Base-by-base conservation (phyloP, 2,329 filamentous ascomycete genomes). In the Phyllosticta paracitricarpa region DNA sequence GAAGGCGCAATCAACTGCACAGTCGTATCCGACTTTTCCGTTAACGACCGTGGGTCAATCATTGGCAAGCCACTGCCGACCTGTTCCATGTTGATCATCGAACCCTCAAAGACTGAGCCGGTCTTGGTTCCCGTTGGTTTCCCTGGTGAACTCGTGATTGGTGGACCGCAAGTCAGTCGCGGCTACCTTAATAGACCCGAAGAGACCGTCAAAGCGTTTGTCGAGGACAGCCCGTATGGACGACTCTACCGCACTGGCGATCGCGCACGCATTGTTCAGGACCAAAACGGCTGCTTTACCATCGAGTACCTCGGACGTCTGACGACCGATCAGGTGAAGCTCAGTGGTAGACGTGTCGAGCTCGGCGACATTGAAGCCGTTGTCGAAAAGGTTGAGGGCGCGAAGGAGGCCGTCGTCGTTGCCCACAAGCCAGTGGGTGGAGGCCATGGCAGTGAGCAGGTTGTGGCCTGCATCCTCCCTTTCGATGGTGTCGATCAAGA, bases 1-100 rank as follows among this genome's bases (percentile, higher is more conserved):
- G 91, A 95, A 72, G 91, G 88, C 0, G 95, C 90, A 1, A 95
- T 96, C 65, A 91, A 96, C 22, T 95, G 89, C 73, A 91, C 88
- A 0, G 82, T 93, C 8, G 86, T 86, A 63, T 73, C 78, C 9
- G 78, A 81, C 52, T 85, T 93, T 70, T 73, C 76, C 0, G 65
- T 67, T 0, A 73, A 77, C 0, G 84, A 91, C 67, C 75, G 81
- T 19, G 83, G 89, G 55, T 86, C 85, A 63, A 91, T 92, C 66
- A 84, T 96, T n/a, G 92, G 92, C 0, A 81, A 78, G 64, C 82
- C 85, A 0, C 83, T 96, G 25, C 75, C 79, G 8, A 96, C 93
- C 63, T 94, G 89, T 0, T 94, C 89, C 0, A 81, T 83, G 0
- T 84, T 91, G 63, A 83, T 95, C 2, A 79, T 85, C 3, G 72